Evolutionary conservation across 1,284 basidiomycete genomes (phyloP).

Genomic region (Microbotryum saponariae): DNA sequence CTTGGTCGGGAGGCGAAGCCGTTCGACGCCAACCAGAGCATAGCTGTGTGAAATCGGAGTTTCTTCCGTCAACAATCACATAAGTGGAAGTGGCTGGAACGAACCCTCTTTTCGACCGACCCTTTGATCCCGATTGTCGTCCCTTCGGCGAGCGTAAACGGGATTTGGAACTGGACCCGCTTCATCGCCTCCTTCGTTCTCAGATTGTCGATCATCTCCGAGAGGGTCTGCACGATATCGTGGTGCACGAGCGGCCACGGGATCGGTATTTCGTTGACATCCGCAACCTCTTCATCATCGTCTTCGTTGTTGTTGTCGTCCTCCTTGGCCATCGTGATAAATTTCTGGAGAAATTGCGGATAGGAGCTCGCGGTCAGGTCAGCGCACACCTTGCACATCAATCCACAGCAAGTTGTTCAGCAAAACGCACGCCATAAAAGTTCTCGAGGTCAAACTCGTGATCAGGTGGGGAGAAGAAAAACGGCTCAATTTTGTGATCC

Average conservation of each 20-base stretch:
- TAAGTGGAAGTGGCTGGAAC: not conserved
- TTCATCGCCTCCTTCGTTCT: constrained; percentile 63
- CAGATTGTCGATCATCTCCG: constrained; percentile 39
- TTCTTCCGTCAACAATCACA: not conserved
- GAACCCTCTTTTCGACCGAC: constrained; percentile 44
- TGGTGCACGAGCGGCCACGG: constrained; percentile 17
- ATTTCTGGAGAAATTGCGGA: constrained; percentile 46
- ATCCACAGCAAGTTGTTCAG: no score
- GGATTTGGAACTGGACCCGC: constrained; percentile 73
- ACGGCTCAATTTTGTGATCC: constrained; percentile 78
- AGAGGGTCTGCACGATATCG: constrained; percentile 20
- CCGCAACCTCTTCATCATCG: constrained; percentile 18
- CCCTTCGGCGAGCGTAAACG: constrained; percentile 68
- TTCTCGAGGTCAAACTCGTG: constrained; percentile 64
- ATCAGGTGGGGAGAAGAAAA: constrained; percentile 63
- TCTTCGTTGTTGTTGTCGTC: constrained; percentile 33
- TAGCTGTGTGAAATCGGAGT: constrained; percentile 50
- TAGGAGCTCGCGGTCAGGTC: constrained; percentile 52
- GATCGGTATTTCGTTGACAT: not conserved
- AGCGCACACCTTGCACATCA: not conserved
- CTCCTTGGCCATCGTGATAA: constrained; percentile 20
- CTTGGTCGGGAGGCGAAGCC: constrained; percentile 67
- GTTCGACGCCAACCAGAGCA: constrained; percentile 74
- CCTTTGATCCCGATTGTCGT: constrained; percentile 87
- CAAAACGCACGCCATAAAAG: constrained; percentile 69